These are phyloP conservation scores for Ceratobasidium sp. DNA, from an alignment of 1,284 basidiomycete genomes.

Conservation along the genomic window DNA sequence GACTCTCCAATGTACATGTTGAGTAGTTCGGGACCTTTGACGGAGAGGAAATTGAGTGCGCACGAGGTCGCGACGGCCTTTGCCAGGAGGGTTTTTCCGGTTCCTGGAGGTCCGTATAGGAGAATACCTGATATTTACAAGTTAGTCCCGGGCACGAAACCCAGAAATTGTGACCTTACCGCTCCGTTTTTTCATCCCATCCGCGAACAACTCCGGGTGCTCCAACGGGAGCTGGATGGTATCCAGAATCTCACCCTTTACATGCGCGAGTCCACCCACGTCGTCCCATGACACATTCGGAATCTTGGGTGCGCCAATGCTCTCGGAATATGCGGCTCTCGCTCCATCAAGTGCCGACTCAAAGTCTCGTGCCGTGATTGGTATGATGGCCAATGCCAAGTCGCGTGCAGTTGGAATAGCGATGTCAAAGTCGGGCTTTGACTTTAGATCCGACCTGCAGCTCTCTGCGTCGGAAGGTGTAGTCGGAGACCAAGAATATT, in stretches of 20 bases:
- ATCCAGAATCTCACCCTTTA: slow-evolving; percentile 94
- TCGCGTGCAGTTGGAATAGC: slow-evolving; percentile 45
- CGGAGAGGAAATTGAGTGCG: slow-evolving; percentile 91
- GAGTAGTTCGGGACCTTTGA: slow-evolving; percentile 94
- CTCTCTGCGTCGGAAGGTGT: neutral
- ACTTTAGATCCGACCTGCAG: slow-evolving; percentile 6
- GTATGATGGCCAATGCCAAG: slow-evolving; percentile 58
- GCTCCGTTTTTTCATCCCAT: slow-evolving; percentile 93
- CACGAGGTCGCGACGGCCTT: slow-evolving; percentile 94
- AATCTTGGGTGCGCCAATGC: slow-evolving; percentile 95
- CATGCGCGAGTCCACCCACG: slow-evolving; percentile 86
- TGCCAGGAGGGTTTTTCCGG: slow-evolving; percentile 92
- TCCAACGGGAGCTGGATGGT: slow-evolving; percentile 96
- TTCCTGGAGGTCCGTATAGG: slow-evolving; percentile 92
- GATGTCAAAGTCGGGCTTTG: slow-evolving; percentile 36
- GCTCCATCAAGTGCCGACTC: slow-evolving; percentile 76
- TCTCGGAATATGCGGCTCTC: slow-evolving; percentile 82
- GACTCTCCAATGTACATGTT: slow-evolving; percentile 99
- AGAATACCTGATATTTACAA: slow-evolving; percentile 66
- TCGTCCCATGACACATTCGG: slow-evolving; percentile 98
- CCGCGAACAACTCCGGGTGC: slow-evolving; percentile 89
- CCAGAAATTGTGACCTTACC: slow-evolving; percentile 58
- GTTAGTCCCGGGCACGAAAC: slow-evolving; percentile 5
- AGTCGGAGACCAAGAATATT: neutral
- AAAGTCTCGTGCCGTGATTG: slow-evolving; percentile 72